These are phyloP conservation scores for Actinomucor elegans DNA, from an alignment of 371 early-diverging fungal species.

Conservation along the genomic window DNA sequence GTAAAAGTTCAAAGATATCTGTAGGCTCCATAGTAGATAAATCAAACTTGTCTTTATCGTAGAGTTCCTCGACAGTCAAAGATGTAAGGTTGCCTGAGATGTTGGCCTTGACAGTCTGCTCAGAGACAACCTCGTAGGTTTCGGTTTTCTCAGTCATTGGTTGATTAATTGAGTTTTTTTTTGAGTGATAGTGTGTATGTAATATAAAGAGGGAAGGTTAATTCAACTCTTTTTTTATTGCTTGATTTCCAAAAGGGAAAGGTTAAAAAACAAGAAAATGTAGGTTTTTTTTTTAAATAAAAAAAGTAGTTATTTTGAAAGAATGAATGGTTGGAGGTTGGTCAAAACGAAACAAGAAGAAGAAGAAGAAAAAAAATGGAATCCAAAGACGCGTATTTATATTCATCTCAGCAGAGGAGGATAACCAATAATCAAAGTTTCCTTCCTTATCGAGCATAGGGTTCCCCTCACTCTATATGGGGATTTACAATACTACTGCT, in stretches of 20 bases:
- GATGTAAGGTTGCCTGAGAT: constrained; percentile 58
- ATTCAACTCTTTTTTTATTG: constrained; percentile 8
- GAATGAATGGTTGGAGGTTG: constrained; percentile 12
- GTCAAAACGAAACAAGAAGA: not conserved
- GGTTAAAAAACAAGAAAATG: constrained; percentile 1
- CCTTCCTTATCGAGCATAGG: constrained; percentile 5
- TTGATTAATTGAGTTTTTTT: constrained; percentile 5
- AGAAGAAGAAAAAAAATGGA: constrained; percentile 1
- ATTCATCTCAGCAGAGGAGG: constrained; percentile 16
- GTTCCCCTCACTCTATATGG: constrained; percentile 1
- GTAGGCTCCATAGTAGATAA: constrained; percentile 78
- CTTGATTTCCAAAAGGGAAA: not conserved
- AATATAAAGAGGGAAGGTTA: not conserved
- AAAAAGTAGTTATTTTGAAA: not conserved
- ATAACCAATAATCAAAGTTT: constrained; percentile 15
- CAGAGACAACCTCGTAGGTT: constrained; percentile 22
- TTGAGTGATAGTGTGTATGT: not conserved
- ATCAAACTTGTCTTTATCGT: constrained; percentile 81
- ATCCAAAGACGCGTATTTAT: not conserved
- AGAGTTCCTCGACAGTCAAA: constrained; percentile 71
- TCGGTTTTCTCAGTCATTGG: constrained; percentile 35
- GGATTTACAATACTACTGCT: constrained; percentile 21
- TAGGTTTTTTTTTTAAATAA: not conserved
- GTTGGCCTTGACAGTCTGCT: constrained; percentile 30
- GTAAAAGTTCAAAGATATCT: constrained; percentile 70